phyloP scores from a whole-genome alignment of 208 protist species.

The Wallacemonas sp. region DNA sequence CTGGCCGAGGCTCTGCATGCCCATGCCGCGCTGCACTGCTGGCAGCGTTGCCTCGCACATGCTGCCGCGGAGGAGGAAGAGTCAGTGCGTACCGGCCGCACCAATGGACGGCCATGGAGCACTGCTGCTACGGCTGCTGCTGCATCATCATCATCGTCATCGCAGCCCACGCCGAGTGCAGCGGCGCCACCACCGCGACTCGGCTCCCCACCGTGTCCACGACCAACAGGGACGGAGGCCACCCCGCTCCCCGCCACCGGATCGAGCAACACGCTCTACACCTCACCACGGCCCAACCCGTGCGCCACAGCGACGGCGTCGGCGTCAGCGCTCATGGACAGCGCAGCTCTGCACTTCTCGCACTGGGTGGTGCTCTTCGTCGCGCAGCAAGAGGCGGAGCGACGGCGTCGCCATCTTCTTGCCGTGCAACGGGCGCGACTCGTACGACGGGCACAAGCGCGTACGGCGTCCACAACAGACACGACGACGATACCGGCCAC shows the following conservation, averaged over 20 bases:
- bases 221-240: too few relatives aligned
- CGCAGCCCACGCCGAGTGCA: too few relatives aligned
- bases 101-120: not conserved
- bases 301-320: not conserved
- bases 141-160: too few relatives aligned
- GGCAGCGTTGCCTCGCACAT: constrained; percentile 42
- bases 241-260: too few relatives aligned
- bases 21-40: constrained; percentile 54
- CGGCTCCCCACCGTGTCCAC: not conserved
- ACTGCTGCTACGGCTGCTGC: too few relatives aligned
- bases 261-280: too few relatives aligned
- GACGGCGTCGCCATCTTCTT: constrained; percentile 19
- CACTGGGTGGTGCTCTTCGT: constrained; percentile 56
- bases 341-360: constrained; percentile 49
- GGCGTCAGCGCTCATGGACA: constrained; percentile 9
- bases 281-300: too few relatives aligned
- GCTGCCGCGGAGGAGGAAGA: constrained; percentile 22
- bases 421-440: constrained; percentile 3
- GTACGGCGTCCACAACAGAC: not conserved
- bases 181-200: constrained; percentile 14
- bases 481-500: too few relatives aligned
- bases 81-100: not conserved
- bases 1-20: constrained; percentile 58
- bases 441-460: constrained; percentile 9
- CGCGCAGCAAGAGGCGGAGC: constrained; percentile 31